phyloP scores from a whole-genome alignment of 441 rosid species.

The Monsonia emarginata region DNA sequence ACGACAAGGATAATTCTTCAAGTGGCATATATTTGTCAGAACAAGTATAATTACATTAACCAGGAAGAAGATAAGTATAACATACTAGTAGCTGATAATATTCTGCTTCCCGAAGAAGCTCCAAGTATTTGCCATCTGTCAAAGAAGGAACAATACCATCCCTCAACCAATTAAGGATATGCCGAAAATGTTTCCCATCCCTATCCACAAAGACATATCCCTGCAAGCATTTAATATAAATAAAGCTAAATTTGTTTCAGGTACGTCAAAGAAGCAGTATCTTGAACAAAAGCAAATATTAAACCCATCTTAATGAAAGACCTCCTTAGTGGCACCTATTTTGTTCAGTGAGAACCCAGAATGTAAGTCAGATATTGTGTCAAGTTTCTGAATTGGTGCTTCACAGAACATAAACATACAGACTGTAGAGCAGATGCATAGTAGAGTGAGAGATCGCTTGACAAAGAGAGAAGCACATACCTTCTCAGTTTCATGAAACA shows the following conservation, averaged over 20 bases:
- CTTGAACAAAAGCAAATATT: slow-evolving; percentile 3
- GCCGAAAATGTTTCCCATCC: slow-evolving; percentile 79
- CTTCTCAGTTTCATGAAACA: slow-evolving; percentile 45
- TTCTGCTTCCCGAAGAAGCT: slow-evolving; percentile 79
- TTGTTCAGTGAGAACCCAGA: not conserved
- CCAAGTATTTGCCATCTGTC: slow-evolving; percentile 45
- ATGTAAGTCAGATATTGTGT: not conserved
- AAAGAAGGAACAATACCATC: slow-evolving; percentile 65
- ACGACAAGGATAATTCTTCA: not conserved
- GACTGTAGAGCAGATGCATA: not conserved
- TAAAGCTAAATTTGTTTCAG: slow-evolving; percentile 9
- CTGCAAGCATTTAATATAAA: slow-evolving; percentile 32
- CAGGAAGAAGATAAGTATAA: slow-evolving; percentile 8
- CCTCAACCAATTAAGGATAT: slow-evolving; percentile 81
- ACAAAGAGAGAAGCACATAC: slow-evolving; percentile 19
- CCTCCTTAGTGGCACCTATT: not conserved
- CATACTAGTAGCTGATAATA: slow-evolving; percentile 77
- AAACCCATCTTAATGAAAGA: not conserved
- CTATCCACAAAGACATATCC: slow-evolving; percentile 78
- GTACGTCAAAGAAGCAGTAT: not conserved
- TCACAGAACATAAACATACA: not conserved
- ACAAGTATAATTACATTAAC: not conserved
- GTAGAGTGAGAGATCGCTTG: not conserved
- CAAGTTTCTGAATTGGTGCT: not conserved
- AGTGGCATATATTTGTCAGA: not conserved